Conservation (phyloP, 768 basidiomycete species). For the Leccinellum rugosiceps region DNA sequence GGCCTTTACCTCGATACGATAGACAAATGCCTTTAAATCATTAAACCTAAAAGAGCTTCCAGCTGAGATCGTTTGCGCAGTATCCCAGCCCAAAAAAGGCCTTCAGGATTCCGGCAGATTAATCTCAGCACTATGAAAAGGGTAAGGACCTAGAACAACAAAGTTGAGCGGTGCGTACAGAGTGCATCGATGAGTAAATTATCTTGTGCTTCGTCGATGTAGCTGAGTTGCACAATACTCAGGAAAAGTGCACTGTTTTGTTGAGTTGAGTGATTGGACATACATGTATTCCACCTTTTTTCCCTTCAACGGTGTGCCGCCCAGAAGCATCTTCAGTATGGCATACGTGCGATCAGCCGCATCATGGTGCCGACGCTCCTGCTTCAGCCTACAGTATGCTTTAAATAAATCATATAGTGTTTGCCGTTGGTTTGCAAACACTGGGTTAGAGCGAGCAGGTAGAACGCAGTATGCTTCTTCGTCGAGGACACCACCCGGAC, state of each 20-base stretch:
- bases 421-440: conserved; percentile 49
- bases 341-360: conserved; percentile 61
- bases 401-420: conserved; percentile 53
- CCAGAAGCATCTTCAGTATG: conserved; percentile 38
- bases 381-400: conserved; percentile 47
- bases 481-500: conserved; percentile 39
- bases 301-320: conserved; percentile 32
- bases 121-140: conserved; percentile 49
- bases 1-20: conserved; percentile 52
- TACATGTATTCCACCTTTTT: conserved; percentile 55
- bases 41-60: conserved; percentile 73
- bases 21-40: conserved; percentile 66
- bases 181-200: conserved; percentile 63
- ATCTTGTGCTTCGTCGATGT: conserved; percentile 75
- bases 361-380: conserved; percentile 44
- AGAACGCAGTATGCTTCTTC: conserved; percentile 43
- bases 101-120: conserved; percentile 61
- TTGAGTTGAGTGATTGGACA: conserved; percentile 11
- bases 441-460: conserved; percentile 50
- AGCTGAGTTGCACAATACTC: conserved; percentile 32
- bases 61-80: conserved; percentile 72
- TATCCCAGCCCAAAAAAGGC: conserved; percentile 81
- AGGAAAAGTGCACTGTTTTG: background rate
- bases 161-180: conserved; percentile 34
- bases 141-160: background rate